Percentiles rank a stretch among this genome's conserved stretches.
Evolutionary conservation across 2,329 filamentous ascomycete species (phyloP).

Genomic region (Diaporthe amygdali): DNA sequence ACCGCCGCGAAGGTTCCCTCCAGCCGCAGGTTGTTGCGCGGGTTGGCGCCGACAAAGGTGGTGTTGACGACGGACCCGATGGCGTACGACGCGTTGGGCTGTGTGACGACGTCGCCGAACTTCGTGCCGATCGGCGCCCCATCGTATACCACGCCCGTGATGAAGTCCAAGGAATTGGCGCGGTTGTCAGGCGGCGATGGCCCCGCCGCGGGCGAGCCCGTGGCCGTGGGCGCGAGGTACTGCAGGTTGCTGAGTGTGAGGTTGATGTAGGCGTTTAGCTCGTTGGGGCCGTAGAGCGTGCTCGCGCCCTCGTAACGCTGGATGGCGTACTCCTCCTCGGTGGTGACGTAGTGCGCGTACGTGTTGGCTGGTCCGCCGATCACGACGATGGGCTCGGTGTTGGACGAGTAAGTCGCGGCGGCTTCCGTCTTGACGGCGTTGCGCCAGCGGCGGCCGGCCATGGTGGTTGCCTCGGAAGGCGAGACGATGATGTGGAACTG

Average conservation of each 20-base stretch:
- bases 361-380: conserved; percentile 87
- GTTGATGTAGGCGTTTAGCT: conserved; percentile 87
- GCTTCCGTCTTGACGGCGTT: conserved; percentile 65
- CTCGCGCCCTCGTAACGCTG: conserved; percentile 96
- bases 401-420: conserved; percentile 42
- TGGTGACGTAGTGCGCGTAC: conserved; percentile 63
- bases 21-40: conserved; percentile 81
- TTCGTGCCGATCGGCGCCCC: conserved; percentile 65
- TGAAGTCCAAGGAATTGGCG: conserved; percentile 77
- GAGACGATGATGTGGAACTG: conserved; percentile 86
- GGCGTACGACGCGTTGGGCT: conserved; percentile 56
- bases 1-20: conserved; percentile 80
- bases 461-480: conserved; percentile 87
- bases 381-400: conserved; percentile 70
- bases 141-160: conserved; percentile 79
- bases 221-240: conserved; percentile 61
- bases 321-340: conserved; percentile 60
- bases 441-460: conserved; percentile 89
- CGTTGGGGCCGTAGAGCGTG: conserved; percentile 84
- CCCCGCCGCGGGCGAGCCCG: conserved; percentile 53
- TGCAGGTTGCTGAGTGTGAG: conserved; percentile 75
- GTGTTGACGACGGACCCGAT: conserved; percentile 66
- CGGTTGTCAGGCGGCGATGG: conserved; percentile 79
- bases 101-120: conserved; percentile 71
- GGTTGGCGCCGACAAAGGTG: conserved; percentile 84